These are phyloP conservation scores for Pythium dissimile DNA, from an alignment of 352 stramenopile species.

Conservation along the genomic window DNA sequence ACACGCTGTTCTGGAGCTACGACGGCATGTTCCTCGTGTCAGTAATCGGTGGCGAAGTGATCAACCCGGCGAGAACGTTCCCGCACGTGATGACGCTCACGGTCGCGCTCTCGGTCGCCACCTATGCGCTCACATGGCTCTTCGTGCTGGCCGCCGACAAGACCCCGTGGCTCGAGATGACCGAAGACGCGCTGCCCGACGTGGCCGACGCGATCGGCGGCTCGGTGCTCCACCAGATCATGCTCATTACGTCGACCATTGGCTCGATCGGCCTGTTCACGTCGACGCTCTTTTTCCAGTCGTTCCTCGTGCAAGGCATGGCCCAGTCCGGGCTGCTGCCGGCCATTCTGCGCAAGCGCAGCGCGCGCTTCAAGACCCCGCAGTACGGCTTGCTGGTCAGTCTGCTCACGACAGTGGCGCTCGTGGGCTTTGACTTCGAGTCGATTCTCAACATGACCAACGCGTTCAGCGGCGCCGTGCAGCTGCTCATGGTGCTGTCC, in stretches of 20 bases:
- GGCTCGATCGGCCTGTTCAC: constrained; percentile 77
- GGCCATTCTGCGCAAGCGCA: constrained; percentile 53
- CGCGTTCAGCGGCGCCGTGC: constrained; percentile 58
- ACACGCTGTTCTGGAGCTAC: constrained; percentile 93
- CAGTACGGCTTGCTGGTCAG: constrained; percentile 6
- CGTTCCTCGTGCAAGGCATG: constrained; percentile 58
- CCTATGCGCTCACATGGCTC: constrained; percentile 13
- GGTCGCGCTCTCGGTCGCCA: constrained; percentile 46
- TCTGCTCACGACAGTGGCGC: constrained; percentile 1
- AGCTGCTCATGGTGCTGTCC: constrained; percentile 75
- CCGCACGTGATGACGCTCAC: constrained; percentile 65
- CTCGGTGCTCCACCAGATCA: constrained; percentile 63
- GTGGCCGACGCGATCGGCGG: constrained; percentile 33
- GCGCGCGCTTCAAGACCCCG: constrained; percentile 6
- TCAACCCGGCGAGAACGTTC: constrained; percentile 37
- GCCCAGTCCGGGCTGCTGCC: constrained; percentile 65
- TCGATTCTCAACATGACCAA: constrained; percentile 64
- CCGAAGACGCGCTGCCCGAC: background rate
- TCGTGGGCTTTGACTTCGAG: constrained; percentile 32
- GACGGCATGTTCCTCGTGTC: constrained; percentile 86
- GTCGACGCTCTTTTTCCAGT: constrained; percentile 79
- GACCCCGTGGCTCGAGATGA: background rate
- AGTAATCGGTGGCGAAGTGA: constrained; percentile 79
- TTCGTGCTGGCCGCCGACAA: background rate
- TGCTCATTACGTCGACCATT: constrained; percentile 36